Percentiles rank a stretch among this genome's conserved stretches.
These are phyloP conservation scores for Sclerotinia minor DNA, from an alignment of 2,329 filamentous ascomycete species.

Conservation along the genomic window DNA sequence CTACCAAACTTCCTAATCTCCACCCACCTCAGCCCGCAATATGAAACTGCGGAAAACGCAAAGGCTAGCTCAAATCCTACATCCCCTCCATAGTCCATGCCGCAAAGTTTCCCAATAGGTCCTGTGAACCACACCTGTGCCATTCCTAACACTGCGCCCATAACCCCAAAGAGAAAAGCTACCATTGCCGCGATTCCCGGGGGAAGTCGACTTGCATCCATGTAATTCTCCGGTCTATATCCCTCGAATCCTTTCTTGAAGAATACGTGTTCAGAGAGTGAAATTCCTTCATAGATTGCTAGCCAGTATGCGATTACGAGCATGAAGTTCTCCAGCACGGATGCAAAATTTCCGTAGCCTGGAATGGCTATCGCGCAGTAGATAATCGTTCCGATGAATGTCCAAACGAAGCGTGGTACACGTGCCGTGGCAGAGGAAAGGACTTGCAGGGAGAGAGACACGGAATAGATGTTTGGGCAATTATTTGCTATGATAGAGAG, in stretches of 20 bases:
- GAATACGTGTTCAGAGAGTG: slow-evolving; percentile 48
- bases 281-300: slow-evolving; percentile 68
- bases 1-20: slow-evolving; percentile 47
- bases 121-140: slow-evolving; percentile 68
- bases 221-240: slow-evolving; percentile 61
- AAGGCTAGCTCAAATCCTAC: slow-evolving; percentile 68
- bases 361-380: slow-evolving; percentile 71
- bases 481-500: slow-evolving; percentile 70
- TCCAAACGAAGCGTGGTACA: slow-evolving; percentile 69
- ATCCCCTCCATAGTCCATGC: slow-evolving; percentile 50
- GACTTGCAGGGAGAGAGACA: slow-evolving; percentile 66
- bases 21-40: slow-evolving; percentile 48
- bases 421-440: slow-evolving; percentile 58
- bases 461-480: slow-evolving; percentile 71
- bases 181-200: slow-evolving; percentile 61
- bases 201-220: slow-evolving; percentile 58
- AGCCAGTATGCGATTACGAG: slow-evolving; percentile 70
- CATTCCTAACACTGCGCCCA: slow-evolving; percentile 69
- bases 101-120: slow-evolving; percentile 56
- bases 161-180: slow-evolving; percentile 64
- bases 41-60: slow-evolving; percentile 55
- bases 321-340: slow-evolving; percentile 70
- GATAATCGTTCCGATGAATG: slow-evolving; percentile 58
- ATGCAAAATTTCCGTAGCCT: slow-evolving; percentile 65
- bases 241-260: slow-evolving; percentile 62